phyloP scores from a whole-genome alignment of 108 stramenopile genomes.

The Nitzschia sp. region DNA sequence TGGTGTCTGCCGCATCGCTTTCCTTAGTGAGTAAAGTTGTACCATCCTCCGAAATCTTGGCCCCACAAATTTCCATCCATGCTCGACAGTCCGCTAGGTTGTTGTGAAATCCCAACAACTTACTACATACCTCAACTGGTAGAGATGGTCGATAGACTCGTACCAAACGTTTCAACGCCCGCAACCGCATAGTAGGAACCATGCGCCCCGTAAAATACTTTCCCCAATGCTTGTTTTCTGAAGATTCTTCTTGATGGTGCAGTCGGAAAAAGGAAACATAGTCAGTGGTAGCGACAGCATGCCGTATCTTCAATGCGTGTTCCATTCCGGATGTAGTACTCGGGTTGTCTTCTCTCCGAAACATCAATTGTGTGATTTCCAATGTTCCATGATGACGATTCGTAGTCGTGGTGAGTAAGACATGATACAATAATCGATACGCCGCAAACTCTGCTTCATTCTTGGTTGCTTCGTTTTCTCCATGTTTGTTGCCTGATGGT shows the following conservation, averaged over 20 bases:
- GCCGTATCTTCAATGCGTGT: constrained; percentile 76
- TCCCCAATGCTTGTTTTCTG: constrained; percentile 54
- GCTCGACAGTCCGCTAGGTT: constrained; percentile 21
- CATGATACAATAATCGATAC: constrained; percentile 82
- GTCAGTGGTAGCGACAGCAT: constrained; percentile 63
- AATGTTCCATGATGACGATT: constrained; percentile 67
- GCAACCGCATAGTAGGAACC: constrained; percentile 62
- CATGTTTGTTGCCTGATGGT: too few species aligned
- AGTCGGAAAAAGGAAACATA: constrained; percentile 73
- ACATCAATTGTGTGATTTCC: constrained; percentile 51
- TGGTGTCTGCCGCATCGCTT: constrained; percentile 43
- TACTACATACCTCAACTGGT: constrained; percentile 41
- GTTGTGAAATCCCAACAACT: constrained; percentile 58
- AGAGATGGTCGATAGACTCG: constrained; percentile 75
- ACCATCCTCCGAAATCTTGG: constrained; percentile 38
- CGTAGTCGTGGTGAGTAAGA: constrained; percentile 68
- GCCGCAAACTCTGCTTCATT: constrained; percentile 77
- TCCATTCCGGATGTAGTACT: constrained; percentile 56
- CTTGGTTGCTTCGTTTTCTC: constrained; percentile 11
- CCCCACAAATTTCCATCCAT: constrained; percentile 63
- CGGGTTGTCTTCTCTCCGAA: too few species aligned
- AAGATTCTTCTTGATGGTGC: constrained; percentile 33
- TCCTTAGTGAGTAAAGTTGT: constrained; percentile 57
- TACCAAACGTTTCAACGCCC: constrained; percentile 58
- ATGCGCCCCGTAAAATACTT: constrained; percentile 64